Percentiles rank a stretch among this genome's conserved stretches.
Conservation (phyloP, 352 stramenopile genomes). For the Globisporangium yorkense region DNA sequence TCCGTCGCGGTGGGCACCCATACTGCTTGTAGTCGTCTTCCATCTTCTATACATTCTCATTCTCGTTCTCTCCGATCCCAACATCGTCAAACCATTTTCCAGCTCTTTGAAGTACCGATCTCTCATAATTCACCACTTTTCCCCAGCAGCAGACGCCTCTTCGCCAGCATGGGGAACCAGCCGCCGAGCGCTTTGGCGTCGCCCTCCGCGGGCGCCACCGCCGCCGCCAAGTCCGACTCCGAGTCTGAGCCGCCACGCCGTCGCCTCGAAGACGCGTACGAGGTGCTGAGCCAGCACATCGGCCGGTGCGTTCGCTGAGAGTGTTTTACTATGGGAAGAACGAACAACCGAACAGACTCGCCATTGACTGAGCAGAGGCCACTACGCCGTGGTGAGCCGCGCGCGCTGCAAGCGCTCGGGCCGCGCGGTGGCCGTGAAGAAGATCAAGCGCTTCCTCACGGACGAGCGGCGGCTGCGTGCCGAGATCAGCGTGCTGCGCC, state of each 20-base stretch:
- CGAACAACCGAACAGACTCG: too few relatives aligned
- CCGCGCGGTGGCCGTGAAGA: constrained; percentile 67
- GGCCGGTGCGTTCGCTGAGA: constrained; percentile 25
- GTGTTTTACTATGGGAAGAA: too few relatives aligned
- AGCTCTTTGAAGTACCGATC: too few relatives aligned
- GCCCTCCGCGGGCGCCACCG: not conserved
- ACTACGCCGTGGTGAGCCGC: constrained; percentile 65
- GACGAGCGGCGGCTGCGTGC: constrained; percentile 57
- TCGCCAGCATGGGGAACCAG: not conserved
- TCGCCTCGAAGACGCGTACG: constrained; percentile 51
- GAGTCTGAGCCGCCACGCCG: constrained; percentile 9
- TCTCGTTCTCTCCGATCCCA: too few relatives aligned
- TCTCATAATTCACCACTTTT: too few relatives aligned
- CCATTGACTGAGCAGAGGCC: constrained; percentile 25
- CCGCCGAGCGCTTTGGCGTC: too few relatives aligned
- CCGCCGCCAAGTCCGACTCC: constrained; percentile 2
- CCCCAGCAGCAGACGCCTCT: not conserved
- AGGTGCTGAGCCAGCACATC: constrained; percentile 39
- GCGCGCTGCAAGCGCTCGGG: constrained; percentile 46
- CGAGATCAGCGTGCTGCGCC: constrained; percentile 56
- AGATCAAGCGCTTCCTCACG: constrained; percentile 78
- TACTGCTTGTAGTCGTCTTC: too few relatives aligned
- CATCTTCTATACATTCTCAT: too few relatives aligned
- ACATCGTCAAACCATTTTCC: too few relatives aligned
- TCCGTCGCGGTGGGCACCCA: too few relatives aligned